Conservation (phyloP, 768 basidiomycete species). For the Leucosporidium yakuticum region DNA sequence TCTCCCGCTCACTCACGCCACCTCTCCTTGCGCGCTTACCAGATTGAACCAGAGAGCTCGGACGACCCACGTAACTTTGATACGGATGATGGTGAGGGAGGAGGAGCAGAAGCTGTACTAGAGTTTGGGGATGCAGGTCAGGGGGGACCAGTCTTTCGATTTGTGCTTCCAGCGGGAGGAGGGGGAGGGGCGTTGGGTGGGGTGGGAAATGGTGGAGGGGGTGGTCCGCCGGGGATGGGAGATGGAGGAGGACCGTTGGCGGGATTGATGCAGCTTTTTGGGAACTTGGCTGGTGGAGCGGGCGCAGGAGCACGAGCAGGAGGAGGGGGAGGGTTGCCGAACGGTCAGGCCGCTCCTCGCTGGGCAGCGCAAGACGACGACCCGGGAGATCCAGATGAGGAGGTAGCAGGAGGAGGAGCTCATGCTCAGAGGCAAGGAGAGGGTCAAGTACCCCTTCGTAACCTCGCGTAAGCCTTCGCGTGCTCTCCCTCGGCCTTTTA, state of each 20-base stretch:
- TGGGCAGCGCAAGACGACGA: neutral
- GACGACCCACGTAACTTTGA: constrained; percentile 33
- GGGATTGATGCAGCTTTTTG: neutral
- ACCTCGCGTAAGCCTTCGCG: constrained; percentile 3
- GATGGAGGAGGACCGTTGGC: neutral
- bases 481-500: neutral
- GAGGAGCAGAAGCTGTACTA: too few species aligned
- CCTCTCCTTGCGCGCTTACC: neutral
- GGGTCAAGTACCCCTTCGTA: constrained; percentile 21
- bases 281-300: neutral
- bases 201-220: neutral
- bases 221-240: too few species aligned
- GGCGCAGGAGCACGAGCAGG: constrained; percentile 6
- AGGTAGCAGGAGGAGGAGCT: neutral
- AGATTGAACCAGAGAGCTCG: constrained; percentile 4
- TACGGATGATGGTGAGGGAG: constrained; percentile 6
- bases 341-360: neutral
- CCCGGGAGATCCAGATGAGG: constrained; percentile 8
- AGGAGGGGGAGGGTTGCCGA: neutral
- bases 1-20: neutral
- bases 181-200: too few species aligned
- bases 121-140: too few species aligned
- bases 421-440: neutral
- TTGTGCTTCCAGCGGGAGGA: too few species aligned
- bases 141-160: constrained; percentile 4